Percentiles rank a stretch among this genome's conserved stretches.
Conservation (phyloP, 1,139 yeast genomes). For the Suhomyces yuchorum region DNA sequence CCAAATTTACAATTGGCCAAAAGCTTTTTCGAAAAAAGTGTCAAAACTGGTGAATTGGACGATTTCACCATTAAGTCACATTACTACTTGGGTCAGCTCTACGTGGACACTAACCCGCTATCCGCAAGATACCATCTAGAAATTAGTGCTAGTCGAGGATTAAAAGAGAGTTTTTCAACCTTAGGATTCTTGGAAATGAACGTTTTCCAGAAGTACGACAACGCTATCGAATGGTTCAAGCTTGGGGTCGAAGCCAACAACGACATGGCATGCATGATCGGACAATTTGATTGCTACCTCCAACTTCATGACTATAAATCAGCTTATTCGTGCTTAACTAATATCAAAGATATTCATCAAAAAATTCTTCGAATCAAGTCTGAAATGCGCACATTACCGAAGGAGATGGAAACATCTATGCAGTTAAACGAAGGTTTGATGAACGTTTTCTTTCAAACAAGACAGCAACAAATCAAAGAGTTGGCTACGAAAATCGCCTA, state of each 20-base stretch:
- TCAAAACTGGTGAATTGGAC: slow-evolving; percentile 60
- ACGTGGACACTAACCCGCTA: slow-evolving; percentile 55
- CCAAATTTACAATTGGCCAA: slow-evolving; percentile 57
- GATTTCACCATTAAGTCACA: slow-evolving; percentile 65
- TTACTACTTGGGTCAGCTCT: slow-evolving; percentile 73
- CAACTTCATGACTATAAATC: slow-evolving; percentile 28
- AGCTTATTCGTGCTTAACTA: slow-evolving; percentile 31
- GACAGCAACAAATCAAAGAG: neutral
- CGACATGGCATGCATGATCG: slow-evolving; percentile 67
- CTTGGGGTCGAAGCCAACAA: slow-evolving; percentile 67
- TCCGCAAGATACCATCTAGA: slow-evolving; percentile 71
- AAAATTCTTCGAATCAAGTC: slow-evolving; percentile 24
- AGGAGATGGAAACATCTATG: slow-evolving; percentile 28
- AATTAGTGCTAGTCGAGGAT: slow-evolving; percentile 73
- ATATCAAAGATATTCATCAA: slow-evolving; percentile 27
- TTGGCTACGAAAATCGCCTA: slow-evolving; percentile 16
- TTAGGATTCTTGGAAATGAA: slow-evolving; percentile 79
- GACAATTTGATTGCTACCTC: slow-evolving; percentile 64
- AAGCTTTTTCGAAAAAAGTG: slow-evolving; percentile 59
- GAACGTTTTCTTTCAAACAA: slow-evolving; percentile 27
- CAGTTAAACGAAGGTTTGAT: slow-evolving; percentile 29
- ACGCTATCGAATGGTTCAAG: slow-evolving; percentile 82
- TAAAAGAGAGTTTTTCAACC: slow-evolving; percentile 71
- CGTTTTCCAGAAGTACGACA: slow-evolving; percentile 53
- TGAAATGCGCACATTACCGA: slow-evolving; percentile 23